Evolutionary conservation across 129 eudicot genomes (phyloP).

Genomic region (Chrysanthemum seticuspe): DNA sequence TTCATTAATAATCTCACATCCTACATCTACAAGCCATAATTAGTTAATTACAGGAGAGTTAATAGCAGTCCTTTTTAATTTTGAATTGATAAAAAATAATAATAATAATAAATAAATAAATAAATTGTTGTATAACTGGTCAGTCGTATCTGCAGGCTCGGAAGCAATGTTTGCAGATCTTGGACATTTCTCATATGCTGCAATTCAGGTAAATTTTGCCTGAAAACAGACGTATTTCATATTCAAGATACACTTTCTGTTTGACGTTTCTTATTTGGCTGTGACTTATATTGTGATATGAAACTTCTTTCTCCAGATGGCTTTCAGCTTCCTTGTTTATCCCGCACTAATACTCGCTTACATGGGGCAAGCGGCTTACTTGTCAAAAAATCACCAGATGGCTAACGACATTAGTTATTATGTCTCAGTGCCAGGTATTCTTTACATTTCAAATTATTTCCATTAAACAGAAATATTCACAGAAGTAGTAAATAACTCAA

Average conservation of each 20-base stretch:
- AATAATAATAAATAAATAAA: no score
- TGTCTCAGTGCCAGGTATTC: conserved; percentile 83
- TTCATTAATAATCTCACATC: no score
- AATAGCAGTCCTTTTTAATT: neutral
- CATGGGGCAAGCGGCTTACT: conserved; percentile 89
- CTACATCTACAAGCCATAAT: no score
- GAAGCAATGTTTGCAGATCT: conserved; percentile 99
- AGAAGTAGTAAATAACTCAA: neutral
- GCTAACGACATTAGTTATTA: conserved; percentile 64
- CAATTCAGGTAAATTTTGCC: conserved; percentile 75
- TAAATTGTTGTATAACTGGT: neutral
- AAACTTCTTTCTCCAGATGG: conserved; percentile 44
- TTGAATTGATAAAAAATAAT: neutral
- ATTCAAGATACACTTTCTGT: neutral
- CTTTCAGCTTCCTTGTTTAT: conserved; percentile 69
- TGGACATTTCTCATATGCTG: conserved; percentile 88
- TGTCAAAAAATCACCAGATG: conserved; percentile 60
- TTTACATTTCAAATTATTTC: neutral
- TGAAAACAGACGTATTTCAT: neutral
- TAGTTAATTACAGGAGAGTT: no score
- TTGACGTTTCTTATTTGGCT: neutral
- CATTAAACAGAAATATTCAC: neutral
- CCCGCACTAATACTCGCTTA: conserved; percentile 73
- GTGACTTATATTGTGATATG: neutral
- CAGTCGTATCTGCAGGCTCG: conserved; percentile 64